phyloP scores from a whole-genome alignment of 371 early-diverging fungal species.

The Batkoa obscura region DNA sequence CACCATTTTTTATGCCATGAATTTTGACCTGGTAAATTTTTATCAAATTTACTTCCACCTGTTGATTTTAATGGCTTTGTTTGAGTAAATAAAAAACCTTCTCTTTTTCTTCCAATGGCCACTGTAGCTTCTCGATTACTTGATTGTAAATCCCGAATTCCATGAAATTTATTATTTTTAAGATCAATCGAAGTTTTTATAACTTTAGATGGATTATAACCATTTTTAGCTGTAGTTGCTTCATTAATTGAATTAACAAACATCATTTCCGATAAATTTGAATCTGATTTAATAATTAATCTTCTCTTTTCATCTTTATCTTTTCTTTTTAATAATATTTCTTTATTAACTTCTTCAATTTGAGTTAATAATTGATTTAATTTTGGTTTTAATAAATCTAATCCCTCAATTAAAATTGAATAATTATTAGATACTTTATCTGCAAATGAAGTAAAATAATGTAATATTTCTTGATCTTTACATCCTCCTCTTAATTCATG shows the following conservation, averaged over 20 bases:
- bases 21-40: not conserved
- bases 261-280: slow-evolving; percentile 2
- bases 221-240: not conserved
- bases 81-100: slow-evolving; percentile 42
- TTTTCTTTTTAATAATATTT: slow-evolving; percentile 14
- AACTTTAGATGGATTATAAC: not conserved
- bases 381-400: slow-evolving; percentile 11
- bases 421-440: slow-evolving; percentile 24
- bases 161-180: slow-evolving; percentile 28
- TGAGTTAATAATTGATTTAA: slow-evolving; percentile 15
- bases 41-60: slow-evolving; percentile 8
- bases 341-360: slow-evolving; percentile 17
- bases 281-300: slow-evolving; percentile 11
- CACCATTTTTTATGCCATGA: slow-evolving; percentile 38
- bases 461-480: slow-evolving; percentile 41
- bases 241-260: slow-evolving; percentile 6
- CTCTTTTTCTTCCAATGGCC: slow-evolving; percentile 26
- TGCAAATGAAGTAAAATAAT: slow-evolving; percentile 27
- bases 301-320: slow-evolving; percentile 26
- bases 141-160: slow-evolving; percentile 42
- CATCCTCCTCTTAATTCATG: slow-evolving; percentile 40
- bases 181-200: too few species aligned
- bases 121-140: slow-evolving; percentile 21
- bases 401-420: slow-evolving; percentile 5
- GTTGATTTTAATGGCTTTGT: slow-evolving; percentile 23